Evolutionary conservation across 108 stramenopile genomes (phyloP), one percentile per base, ranked within the genome.

Genomic region (Aurantiochytrium sp.): DNA sequence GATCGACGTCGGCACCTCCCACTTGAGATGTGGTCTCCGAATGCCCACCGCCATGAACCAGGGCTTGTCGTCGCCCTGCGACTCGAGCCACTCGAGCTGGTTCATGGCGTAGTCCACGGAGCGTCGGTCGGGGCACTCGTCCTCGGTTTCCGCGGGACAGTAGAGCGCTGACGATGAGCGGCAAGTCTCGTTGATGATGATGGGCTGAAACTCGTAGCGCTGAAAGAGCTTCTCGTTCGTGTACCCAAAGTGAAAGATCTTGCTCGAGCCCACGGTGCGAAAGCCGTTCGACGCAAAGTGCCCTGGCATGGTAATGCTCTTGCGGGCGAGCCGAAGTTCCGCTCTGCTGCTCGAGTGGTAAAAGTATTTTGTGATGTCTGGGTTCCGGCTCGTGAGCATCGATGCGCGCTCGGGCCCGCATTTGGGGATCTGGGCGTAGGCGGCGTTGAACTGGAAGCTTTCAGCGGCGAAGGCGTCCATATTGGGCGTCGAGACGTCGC

Each of bases 261-360:
- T 81, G 73, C 73, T 81, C n/a, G 73, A 48, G 1, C 73, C 73
- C n/a, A 81, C n/a, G 42, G 73, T 81, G 19, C n/a, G 39, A 24
- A 30, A 81, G n/a, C 45, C 73, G 6, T 42, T 22, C n/a, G 39
- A 48, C 24, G n/a, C 42, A 81, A 81, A 81, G 39, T 81, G 30
- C 42, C 12, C 32, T 6, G 45, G 42, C 42, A 81, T 22, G 73
- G n/a, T 15, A 48, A 81, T n/a, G 24, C 73, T 30, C n/a, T 41
- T 41, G 24, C 30, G 21, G 6, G 24, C 39, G n/a, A 48, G n/a
- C 2, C 32, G 8, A 24, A 81, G 39, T 24, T 81, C 73, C 0
- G 17, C 15, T 17, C 45, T 37, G 21, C 73, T 3, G 73, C 21
- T 48, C 24, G 42, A 48, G 73, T 81, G 73, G 24, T 81, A 81